Evolutionary conservation across 1,139 yeast species (phyloP).

Genomic region (Kodamaea plutei): DNA sequence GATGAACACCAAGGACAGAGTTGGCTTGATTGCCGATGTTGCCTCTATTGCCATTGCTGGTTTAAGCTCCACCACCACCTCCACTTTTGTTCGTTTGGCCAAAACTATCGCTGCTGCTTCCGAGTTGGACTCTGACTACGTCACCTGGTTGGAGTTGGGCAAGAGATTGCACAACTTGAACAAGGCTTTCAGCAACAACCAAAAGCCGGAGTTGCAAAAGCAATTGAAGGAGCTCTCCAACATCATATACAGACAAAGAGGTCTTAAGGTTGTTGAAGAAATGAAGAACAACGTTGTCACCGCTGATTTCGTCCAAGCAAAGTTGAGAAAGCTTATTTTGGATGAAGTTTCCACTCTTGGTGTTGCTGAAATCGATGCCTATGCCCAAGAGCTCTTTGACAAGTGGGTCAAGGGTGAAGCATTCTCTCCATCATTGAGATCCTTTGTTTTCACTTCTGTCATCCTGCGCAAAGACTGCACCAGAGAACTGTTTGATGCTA

Average conservation of each 20-base stretch:
- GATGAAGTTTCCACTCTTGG: conserved; percentile 49
- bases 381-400: conserved; percentile 41
- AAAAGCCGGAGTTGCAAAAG: conserved; percentile 27
- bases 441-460: conserved; percentile 49
- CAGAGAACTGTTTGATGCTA: conserved; percentile 41
- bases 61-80: conserved; percentile 35
- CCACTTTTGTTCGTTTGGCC: conserved; percentile 43
- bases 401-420: conserved; percentile 29
- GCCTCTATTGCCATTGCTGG: conserved; percentile 63
- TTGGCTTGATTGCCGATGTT: conserved; percentile 65
- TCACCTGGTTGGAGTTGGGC: conserved; percentile 64
- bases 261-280: conserved; percentile 22
- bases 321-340: conserved; percentile 51
- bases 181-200: conserved; percentile 43
- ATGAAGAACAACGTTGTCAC: conserved; percentile 21
- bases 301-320: conserved; percentile 41
- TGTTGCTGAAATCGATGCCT: conserved; percentile 44
- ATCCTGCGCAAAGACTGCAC: conserved; percentile 41
- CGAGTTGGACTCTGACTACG: conserved; percentile 47
- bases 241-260: conserved; percentile 39
- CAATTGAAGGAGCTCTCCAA: conserved; percentile 39
- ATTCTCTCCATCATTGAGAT: conserved; percentile 54
- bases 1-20: conserved; percentile 55
- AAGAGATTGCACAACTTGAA: conserved; percentile 41
- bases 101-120: conserved; percentile 35